Base-by-base conservation (phyloP, 768 basidiomycete genomes). In the Mycena haematopus region DNA sequence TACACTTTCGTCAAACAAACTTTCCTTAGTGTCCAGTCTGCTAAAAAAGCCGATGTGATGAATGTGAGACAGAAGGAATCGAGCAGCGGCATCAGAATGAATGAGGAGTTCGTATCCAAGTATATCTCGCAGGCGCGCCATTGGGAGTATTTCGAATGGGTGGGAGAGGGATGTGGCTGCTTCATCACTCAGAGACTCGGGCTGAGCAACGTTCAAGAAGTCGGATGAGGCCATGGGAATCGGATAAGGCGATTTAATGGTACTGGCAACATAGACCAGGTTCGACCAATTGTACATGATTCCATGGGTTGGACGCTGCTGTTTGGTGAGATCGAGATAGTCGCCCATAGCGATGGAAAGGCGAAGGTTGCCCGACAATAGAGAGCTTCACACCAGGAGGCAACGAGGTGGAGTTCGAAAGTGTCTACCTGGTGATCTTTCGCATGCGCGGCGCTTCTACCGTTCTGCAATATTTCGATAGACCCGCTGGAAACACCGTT, bases 241-340 rank as follows among this genome's bases (percentile, higher is more conserved):
- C 9, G 72, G 36, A 56, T 73, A 74, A 17, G 81, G 77, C 2
- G 78, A 74, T 73, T 87, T 89, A 69, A 90, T 72, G 33, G 83
- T 74, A 25, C 88, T 83, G 11, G 84, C 76, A 15, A 90, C 77
- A 70, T 88, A 92, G 42, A 83, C 77, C 38, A 93, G 77, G 60
- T 81, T 83, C 2, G 86, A 79, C 85, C 87, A 89, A 61, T 89
- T 84, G 74, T 89, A 93, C 73, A 90, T 78, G 35, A 90, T 75
- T 17, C 79, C 78, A 52, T 82, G 77, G 25, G 79, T 76, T 7
- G 76, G 71, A 7, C 76, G 72, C n/a, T 70, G 60, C 13, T 81
- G 68, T 31, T 71, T 66, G 60, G 83, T 87, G 63, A 85, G 84
- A 33, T 80, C 76, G 44, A 84, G 74, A 69, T 84, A 89, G 60